Evolutionary conservation across 1,139 yeast genomes (phyloP), one percentile per base, ranked within the genome.

Genomic region (Insectozyma bohioensis): DNA sequence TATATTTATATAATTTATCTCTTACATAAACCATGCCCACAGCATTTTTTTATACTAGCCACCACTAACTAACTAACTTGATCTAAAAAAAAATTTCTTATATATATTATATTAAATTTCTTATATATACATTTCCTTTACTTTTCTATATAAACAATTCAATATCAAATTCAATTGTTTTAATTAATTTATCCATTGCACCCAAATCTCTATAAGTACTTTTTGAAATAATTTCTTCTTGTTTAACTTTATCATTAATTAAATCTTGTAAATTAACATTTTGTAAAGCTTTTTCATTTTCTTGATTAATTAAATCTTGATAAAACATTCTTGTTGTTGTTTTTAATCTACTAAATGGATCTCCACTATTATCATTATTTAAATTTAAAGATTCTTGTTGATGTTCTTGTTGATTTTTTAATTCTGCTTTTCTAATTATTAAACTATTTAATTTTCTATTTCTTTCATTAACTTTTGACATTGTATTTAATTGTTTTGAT

Each of bases 281-380:
- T 16, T 56, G 54, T 30, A 65, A 46, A 2, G 75, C 75, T 53
- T 61, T 64, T 42, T 65, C 69, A 46, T 69, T 69, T 36, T 69
- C 75, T 36, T 61, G 58, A 35, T 66, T 65, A 20, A 64, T 62
- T 38, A 69, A 52, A 40, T 67, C 73, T 43, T 69, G 72, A 48
- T 90, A 88, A 58, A 87, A 90, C 41, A 87, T 80, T 51, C 85
- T 77, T 1, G 97, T 85, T 40, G 79, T 81, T 0, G 97, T 90
- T 55, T 87, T 83, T 51, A 92, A 73, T 56, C 97, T 76, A 42
- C 87, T 80, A 58, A 92, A 92, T 20, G 98, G 97, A 63, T 92
- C 95, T 6, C 83, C 78, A 30, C 71, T 80, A 34, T 73, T 69
- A 26, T 29, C 26, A 13, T 20, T 23, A 15, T 14, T 21, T 3